Conservation (phyloP, 495 filamentous ascomycete genomes). For the Paragyromitra xinjiangensis region DNA sequence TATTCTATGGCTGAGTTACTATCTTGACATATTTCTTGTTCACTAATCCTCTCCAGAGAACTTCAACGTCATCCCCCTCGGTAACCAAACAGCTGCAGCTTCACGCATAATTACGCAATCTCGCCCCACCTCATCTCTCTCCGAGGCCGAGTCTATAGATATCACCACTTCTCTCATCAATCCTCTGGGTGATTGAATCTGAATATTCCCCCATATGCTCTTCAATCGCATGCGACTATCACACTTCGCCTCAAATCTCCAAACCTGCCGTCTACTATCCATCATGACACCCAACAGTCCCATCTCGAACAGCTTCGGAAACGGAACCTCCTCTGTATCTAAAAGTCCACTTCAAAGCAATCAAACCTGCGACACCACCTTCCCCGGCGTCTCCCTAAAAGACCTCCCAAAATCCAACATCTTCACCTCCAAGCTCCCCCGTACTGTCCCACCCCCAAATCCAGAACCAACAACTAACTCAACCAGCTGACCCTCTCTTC, state of each 20-base stretch:
- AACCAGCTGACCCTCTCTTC: slow-evolving; percentile 75
- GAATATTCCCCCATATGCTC: background rate
- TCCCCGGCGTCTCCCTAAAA: slow-evolving; percentile 63
- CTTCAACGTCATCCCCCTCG: too few species aligned
- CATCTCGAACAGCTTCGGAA: slow-evolving; percentile 5
- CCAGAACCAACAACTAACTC: slow-evolving; percentile 57
- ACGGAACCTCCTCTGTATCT: background rate
- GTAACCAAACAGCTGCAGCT: background rate
- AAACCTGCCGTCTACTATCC: slow-evolving; percentile 29
- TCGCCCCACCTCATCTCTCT: background rate
- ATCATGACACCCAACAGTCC: background rate
- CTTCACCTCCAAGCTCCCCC: slow-evolving; percentile 66
- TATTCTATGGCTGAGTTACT: too few species aligned
- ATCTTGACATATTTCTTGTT: too few species aligned
- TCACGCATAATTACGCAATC: slow-evolving; percentile 34
- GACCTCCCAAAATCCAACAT: slow-evolving; percentile 85
- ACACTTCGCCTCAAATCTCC: slow-evolving; percentile 11
- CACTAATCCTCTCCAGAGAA: too few species aligned
- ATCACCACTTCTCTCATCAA: background rate
- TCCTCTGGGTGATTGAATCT: background rate
- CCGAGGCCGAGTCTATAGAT: background rate
- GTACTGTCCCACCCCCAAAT: slow-evolving; percentile 8
- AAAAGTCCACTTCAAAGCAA: background rate
- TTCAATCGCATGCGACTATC: slow-evolving; percentile 9
- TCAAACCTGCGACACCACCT: slow-evolving; percentile 4